Percentiles rank a stretch among this genome's conserved stretches.
Conservation (phyloP, 1,284 basidiomycete species). For the Irpex rosettiformis region DNA sequence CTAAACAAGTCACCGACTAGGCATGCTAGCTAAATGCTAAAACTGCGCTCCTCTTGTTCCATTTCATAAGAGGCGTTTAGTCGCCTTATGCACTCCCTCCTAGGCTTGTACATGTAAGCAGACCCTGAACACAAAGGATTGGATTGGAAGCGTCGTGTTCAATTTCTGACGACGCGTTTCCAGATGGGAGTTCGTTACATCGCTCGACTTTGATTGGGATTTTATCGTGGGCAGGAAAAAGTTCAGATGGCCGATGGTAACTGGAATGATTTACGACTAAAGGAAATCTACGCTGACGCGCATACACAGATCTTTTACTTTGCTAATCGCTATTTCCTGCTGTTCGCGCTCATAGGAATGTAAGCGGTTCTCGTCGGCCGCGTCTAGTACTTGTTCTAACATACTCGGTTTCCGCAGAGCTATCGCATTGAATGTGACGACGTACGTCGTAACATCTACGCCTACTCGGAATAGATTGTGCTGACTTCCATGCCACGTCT, state of each 20-base stretch:
- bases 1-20: background rate
- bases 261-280: background rate
- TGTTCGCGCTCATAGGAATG: conserved; percentile 73
- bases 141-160: background rate
- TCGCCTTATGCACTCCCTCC: conserved; percentile 63
- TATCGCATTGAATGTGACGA: conserved; percentile 54
- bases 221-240: conserved; percentile 56
- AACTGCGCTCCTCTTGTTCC: background rate
- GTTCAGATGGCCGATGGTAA: conserved; percentile 44
- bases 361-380: conserved; percentile 13
- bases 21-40: background rate
- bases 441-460: conserved; percentile 29
- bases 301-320: conserved; percentile 65
- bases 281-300: background rate
- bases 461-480: background rate
- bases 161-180: background rate
- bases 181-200: conserved; percentile 48
- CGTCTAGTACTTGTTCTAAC: background rate
- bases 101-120: conserved; percentile 63
- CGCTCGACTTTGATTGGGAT: conserved; percentile 68
- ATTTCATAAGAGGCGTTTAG: conserved; percentile 48
- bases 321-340: conserved; percentile 63
- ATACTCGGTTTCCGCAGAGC: conserved; percentile 31
- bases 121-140: background rate
- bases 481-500: background rate